phyloP scores from a whole-genome alignment of 2,329 filamentous ascomycete species.

The Pseudocercospora musae region DNA sequence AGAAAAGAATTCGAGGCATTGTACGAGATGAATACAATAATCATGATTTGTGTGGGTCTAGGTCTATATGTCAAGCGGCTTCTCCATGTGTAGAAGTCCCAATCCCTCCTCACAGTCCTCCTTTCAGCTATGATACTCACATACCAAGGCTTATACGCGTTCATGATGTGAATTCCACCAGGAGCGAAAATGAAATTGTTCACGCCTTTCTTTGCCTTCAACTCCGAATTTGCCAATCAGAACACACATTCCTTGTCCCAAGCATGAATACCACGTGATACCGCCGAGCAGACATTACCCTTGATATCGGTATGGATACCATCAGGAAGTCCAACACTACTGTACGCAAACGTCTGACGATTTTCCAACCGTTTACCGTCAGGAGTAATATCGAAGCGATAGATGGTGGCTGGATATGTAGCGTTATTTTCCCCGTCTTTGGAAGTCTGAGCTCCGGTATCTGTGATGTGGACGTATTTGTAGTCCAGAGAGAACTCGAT shows the following conservation, averaged over 20 bases:
- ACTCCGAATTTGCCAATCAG: conserved; percentile 56
- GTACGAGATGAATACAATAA: too few species aligned
- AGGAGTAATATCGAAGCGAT: conserved; percentile 41
- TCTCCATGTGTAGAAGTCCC: conserved; percentile 20
- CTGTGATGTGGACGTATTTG: conserved; percentile 53
- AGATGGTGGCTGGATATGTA: conserved; percentile 42
- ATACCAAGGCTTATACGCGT: conserved; percentile 35
- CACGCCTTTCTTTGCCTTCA: conserved; percentile 39
- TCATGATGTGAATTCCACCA: conserved; percentile 34
- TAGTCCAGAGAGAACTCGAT: conserved; percentile 56
- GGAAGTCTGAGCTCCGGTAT: conserved; percentile 46
- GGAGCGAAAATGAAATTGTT: conserved; percentile 37
- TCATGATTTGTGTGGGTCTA: not conserved
- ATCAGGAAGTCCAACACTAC: conserved; percentile 55
- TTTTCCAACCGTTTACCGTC: conserved; percentile 37
- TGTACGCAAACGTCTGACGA: conserved; percentile 54
- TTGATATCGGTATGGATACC: conserved; percentile 53
- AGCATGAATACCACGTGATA: conserved; percentile 53
- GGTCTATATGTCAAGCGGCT: not conserved
- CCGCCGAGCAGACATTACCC: conserved; percentile 55
- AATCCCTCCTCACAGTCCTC: conserved; percentile 33
- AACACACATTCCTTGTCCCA: conserved; percentile 51
- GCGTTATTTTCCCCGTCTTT: conserved; percentile 31
- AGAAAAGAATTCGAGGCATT: too few species aligned
- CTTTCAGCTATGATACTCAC: conserved; percentile 34